Evolutionary conservation across 495 filamentous ascomycete genomes (phyloP).

Genomic region (Podospora comata): DNA sequence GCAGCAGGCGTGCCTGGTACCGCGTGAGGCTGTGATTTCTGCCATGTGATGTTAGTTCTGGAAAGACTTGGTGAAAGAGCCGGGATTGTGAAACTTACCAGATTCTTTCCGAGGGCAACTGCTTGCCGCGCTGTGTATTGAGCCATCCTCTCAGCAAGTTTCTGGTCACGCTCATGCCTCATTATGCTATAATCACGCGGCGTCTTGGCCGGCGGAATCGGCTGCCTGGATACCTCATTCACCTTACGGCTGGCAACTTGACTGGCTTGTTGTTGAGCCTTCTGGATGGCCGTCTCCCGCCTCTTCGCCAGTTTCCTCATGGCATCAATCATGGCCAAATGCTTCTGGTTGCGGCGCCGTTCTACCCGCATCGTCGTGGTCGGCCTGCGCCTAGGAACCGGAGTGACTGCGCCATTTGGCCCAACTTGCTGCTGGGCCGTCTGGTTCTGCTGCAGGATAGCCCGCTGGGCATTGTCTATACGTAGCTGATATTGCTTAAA

Average conservation of each 20-base stretch:
- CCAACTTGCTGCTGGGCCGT: conserved; percentile 53
- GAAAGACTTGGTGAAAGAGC: conserved; percentile 19
- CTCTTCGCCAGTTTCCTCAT: conserved; percentile 97
- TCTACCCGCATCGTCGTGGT: conserved; percentile 78
- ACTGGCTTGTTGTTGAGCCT: conserved; percentile 75
- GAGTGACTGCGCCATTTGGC: conserved; percentile 54
- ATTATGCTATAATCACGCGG: conserved; percentile 86
- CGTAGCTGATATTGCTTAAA: conserved; percentile 81
- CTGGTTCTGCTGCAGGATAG: conserved; percentile 57
- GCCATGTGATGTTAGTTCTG: conserved; percentile 26
- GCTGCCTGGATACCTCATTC: conserved; percentile 63
- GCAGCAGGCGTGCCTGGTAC: conserved; percentile 42
- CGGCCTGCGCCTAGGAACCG: conserved; percentile 56
- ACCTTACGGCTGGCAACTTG: conserved; percentile 68
- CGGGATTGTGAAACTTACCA: conserved; percentile 43
- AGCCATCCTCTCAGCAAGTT: conserved; percentile 69
- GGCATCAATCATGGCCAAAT: conserved; percentile 83
- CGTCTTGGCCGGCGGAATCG: conserved; percentile 50
- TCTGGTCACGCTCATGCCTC: conserved; percentile 79
- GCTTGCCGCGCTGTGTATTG: conserved; percentile 59
- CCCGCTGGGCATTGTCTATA: conserved; percentile 73
- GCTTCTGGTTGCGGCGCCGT: conserved; percentile 75
- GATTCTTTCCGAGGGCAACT: conserved; percentile 45
- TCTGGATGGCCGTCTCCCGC: conserved; percentile 76
- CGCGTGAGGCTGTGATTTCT: conserved; percentile 39